Evolutionary conservation across 257 asterid species (phyloP), one percentile per base, ranked within the genome.

Genomic region (Gentiana macrophylla): DNA sequence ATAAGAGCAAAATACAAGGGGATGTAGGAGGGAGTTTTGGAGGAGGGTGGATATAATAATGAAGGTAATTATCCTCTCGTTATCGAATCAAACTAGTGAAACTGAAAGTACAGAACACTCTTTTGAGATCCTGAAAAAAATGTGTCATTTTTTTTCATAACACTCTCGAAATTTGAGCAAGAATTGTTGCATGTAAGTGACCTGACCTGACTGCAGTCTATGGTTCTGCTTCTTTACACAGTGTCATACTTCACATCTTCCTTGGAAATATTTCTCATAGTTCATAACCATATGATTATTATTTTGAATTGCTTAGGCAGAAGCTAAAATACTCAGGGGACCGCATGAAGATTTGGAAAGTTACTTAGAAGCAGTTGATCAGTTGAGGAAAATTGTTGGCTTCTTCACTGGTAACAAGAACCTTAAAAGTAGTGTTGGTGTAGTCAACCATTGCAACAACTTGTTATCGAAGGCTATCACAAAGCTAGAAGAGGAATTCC

Each of bases 271-370:
- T 45, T 41, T 41, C 8, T 41, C 46, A 41, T 41, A 4, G 9
- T 10, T 41, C 46, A 3, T 41, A 41, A 41, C 6, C 46, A 5
- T 41, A 10, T 10, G 5, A 41, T 3, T 41, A 5, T 41, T 41
- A 10, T 41, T 4, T 61, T 67, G 24, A 50, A 67, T 43, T 69
- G 56, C 69, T 59, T 86, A 91, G 98, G 95, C 94, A 9, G 98
- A 91, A 75, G 97, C 98, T 52, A 91, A 81, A 70, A 81, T 91
- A 62, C 61, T 91, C 70, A 83, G 85, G 75, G 98, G 98, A 1
- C 98, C 98, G 49, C 96, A 87, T 49, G 98, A 91, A 67, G 94
- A 87, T 74, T 61, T 87, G 77, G 98, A 87, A 67, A 83, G 95
- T 64, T 91, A 91, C 68, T 73, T 91, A 24, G 86, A 81, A 67